These are phyloP conservation scores for Pseudonectria foliicola DNA, from an alignment of 2,329 filamentous ascomycete genomes.

Conservation along the genomic window DNA sequence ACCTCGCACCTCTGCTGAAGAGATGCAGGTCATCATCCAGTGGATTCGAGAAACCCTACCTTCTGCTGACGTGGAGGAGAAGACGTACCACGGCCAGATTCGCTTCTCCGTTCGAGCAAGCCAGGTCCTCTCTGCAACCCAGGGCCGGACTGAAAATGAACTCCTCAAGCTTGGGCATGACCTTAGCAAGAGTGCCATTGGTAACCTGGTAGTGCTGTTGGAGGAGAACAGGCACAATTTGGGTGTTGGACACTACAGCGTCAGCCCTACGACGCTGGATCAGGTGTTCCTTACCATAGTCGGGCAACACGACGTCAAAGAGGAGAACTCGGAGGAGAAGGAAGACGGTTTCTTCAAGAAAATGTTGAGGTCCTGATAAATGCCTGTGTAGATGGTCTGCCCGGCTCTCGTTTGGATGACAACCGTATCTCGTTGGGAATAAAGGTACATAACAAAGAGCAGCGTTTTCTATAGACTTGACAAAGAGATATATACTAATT, in stretches of 20 bases:
- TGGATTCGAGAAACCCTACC: constrained; percentile 61
- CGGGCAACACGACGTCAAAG: constrained; percentile 67
- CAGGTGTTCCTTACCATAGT: constrained; percentile 88
- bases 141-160: constrained; percentile 14
- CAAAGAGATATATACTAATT: too few species aligned
- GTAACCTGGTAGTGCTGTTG: constrained; percentile 61
- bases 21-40: constrained; percentile 57
- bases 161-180: constrained; percentile 16
- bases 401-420: too few species aligned
- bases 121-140: constrained; percentile 26
- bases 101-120: constrained; percentile 67
- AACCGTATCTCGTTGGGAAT: too few species aligned
- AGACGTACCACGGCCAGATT: constrained; percentile 78
- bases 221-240: constrained; percentile 63
- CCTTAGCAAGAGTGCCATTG: constrained; percentile 47
- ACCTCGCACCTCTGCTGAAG: constrained; percentile 61
- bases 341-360: constrained; percentile 18
- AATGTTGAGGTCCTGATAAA: constrained; percentile 9
- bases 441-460: too few species aligned
- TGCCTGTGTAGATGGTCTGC: too few species aligned
- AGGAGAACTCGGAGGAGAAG: constrained; percentile 53
- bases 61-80: constrained; percentile 60
- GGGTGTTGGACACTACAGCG: constrained; percentile 78
- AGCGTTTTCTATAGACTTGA: too few species aligned
- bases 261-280: constrained; percentile 79